These are phyloP conservation scores for Globisporangium emineosum DNA, from an alignment of 352 stramenopile species.

Conservation along the genomic window DNA sequence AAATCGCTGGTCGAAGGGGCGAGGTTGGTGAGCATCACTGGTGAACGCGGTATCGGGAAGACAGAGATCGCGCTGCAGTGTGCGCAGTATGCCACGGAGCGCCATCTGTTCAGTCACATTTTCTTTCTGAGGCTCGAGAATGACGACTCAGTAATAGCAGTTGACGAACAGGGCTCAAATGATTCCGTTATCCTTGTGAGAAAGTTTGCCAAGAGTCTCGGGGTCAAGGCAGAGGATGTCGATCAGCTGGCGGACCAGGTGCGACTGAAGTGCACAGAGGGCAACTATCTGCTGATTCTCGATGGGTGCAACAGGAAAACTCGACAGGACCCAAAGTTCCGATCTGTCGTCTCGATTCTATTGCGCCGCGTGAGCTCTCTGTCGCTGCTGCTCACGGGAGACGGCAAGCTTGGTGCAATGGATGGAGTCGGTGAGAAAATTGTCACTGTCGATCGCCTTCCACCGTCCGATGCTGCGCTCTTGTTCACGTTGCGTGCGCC, in stretches of 20 bases:
- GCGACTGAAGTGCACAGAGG: constrained; percentile 41
- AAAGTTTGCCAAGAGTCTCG: constrained; percentile 41
- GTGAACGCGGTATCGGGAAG: constrained; percentile 74
- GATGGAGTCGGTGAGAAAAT: constrained; percentile 83
- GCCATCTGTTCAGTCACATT: constrained; percentile 65
- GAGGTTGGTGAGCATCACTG: constrained; percentile 70
- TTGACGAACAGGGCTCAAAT: not conserved
- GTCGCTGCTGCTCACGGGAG: constrained; percentile 60
- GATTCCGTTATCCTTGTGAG: constrained; percentile 14
- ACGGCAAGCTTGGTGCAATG: constrained; percentile 72
- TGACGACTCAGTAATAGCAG: constrained; percentile 4
- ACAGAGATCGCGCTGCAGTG: constrained; percentile 75
- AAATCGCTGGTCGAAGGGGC: constrained; percentile 76
- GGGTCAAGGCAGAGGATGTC: constrained; percentile 19
- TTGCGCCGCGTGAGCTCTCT: constrained; percentile 65
- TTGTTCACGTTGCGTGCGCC: constrained; percentile 75
- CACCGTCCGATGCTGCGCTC: constrained; percentile 59
- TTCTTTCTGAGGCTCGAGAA: constrained; percentile 62
- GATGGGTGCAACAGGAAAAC: constrained; percentile 69
- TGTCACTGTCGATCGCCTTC: constrained; percentile 58
- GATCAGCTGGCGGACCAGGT: constrained; percentile 55
- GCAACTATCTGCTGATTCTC: constrained; percentile 64
- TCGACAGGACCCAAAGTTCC: constrained; percentile 42
- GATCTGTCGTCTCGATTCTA: constrained; percentile 40
- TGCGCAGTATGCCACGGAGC: constrained; percentile 74